These are phyloP conservation scores for Incumbomyces lentus DNA, from an alignment of 2,329 filamentous ascomycete species.

Conservation along the genomic window DNA sequence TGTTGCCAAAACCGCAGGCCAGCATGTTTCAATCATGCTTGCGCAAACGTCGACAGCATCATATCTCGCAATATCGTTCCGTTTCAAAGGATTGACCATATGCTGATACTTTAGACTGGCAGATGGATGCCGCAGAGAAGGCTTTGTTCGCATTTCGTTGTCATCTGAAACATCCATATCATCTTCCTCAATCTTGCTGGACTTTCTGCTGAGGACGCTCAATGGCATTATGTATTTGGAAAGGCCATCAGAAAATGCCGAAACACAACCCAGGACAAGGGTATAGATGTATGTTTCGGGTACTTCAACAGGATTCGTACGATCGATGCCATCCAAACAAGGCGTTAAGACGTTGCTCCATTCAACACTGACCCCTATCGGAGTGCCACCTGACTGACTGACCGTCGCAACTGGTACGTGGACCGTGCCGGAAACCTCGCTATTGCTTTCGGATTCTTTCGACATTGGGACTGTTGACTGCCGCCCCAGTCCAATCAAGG, in stretches of 20 bases:
- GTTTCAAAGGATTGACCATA: constrained; percentile 69
- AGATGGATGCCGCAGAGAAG: background rate
- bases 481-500: constrained; percentile 75
- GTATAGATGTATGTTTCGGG: constrained; percentile 94
- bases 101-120: constrained; percentile 67
- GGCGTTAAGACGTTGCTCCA: constrained; percentile 83
- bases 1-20: constrained; percentile 88
- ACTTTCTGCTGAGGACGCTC: constrained; percentile 60
- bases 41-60: constrained; percentile 66
- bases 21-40: constrained; percentile 77
- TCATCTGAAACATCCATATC: constrained; percentile 20
- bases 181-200: constrained; percentile 13
- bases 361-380: constrained; percentile 70
- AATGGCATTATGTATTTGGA: constrained; percentile 88
- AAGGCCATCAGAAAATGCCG: constrained; percentile 78
- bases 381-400: constrained; percentile 55
- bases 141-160: constrained; percentile 5
- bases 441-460: constrained; percentile 41
- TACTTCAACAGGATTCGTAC: constrained; percentile 67
- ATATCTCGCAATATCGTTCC: constrained; percentile 63
- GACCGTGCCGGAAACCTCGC: constrained; percentile 60
- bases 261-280: constrained; percentile 78
- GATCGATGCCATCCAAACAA: constrained; percentile 90
- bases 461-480: constrained; percentile 72
- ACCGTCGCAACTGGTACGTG: constrained; percentile 76